Evolutionary conservation across 805 yeast genomes (phyloP), one percentile per base, ranked within the genome.

Genomic region (Priceomyces fermenticarens): DNA sequence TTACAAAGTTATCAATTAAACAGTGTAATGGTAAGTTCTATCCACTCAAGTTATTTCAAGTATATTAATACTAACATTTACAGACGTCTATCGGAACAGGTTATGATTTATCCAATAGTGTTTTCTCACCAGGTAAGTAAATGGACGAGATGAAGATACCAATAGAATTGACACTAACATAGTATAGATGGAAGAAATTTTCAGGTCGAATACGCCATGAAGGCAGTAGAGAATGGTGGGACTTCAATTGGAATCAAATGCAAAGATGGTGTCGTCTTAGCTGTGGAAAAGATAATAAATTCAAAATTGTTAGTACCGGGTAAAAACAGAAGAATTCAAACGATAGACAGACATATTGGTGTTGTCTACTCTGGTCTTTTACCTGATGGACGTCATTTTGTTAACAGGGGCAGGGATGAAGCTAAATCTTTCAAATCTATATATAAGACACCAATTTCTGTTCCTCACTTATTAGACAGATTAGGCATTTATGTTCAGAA

Each of bases 41-140:
- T 12, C n/a, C 14, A 12, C 11, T 14, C 14, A 7, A 15, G 14
- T 33, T 25, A 33, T 10, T 14, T 32, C n/a, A 10, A 14, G 10
- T 16, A 17, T 15, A 17, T 23, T 14, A 12, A 28, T 32, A 36
- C 39, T 43, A 43, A 43, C 46, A 14, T 35, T 10, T 32, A 20
- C 38, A 51, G 91, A 85, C 98, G 30, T 93, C 99, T 35, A 90
- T 93, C 54, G 99, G 99, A 54, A 93, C 99, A 23, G 99, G 99
- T 13, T 93, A 93, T 80, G 99, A 93, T 75, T 82, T 93, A 59
- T 88, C 97, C 27, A 93, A 93, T 72, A 84, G 95, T 69, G 97
- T 91, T 47, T 93, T 93, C 70, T 81, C 88, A 41, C 91, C 91
- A 42, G 78, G 77, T 72, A 67, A 48, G 77, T 65, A 45, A 26